Conservation (phyloP, 106 monocot species). For the Allium sativum region DNA sequence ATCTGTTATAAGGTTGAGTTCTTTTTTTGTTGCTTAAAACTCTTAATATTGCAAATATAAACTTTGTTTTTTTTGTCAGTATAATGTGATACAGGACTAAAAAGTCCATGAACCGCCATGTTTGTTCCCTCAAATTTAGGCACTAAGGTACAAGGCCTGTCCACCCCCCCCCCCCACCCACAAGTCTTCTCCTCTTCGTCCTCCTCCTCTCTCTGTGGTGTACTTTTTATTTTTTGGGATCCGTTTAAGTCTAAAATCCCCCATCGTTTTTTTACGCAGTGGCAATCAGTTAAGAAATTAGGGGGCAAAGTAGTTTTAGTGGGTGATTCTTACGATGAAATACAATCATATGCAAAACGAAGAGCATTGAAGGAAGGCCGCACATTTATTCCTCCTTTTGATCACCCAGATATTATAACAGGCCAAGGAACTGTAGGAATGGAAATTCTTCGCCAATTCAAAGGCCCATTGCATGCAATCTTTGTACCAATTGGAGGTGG, state of each 20-base stretch:
- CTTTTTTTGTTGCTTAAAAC: no score
- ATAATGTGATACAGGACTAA: no score
- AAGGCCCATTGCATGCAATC: constrained; percentile 76
- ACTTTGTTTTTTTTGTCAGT: no score
- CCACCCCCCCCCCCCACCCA: no score
- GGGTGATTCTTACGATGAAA: constrained; percentile 99
- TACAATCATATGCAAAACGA: constrained; percentile 72
- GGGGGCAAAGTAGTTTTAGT: constrained; percentile 80
- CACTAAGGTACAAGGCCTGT: no score
- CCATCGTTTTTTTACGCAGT: constrained; percentile 20
- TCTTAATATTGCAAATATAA: no score
- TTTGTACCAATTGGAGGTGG: constrained; percentile 99
- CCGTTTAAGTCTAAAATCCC: not conserved
- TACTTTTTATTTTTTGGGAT: no score
- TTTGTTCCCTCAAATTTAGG: no score
- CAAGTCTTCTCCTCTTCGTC: no score
- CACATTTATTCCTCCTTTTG: constrained; percentile 96
- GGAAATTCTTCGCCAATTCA: constrained; percentile 84
- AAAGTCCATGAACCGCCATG: no score
- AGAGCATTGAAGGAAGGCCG: constrained; percentile 41
- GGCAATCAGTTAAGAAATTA: constrained; percentile 78
- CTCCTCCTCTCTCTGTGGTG: no score
- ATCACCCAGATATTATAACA: constrained; percentile 81
- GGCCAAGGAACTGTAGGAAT: constrained; percentile 95
- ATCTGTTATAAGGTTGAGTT: no score